These are phyloP conservation scores for Aspergillus clavatus DNA, from an alignment of 2,329 filamentous ascomycete genomes.

Conservation along the genomic window DNA sequence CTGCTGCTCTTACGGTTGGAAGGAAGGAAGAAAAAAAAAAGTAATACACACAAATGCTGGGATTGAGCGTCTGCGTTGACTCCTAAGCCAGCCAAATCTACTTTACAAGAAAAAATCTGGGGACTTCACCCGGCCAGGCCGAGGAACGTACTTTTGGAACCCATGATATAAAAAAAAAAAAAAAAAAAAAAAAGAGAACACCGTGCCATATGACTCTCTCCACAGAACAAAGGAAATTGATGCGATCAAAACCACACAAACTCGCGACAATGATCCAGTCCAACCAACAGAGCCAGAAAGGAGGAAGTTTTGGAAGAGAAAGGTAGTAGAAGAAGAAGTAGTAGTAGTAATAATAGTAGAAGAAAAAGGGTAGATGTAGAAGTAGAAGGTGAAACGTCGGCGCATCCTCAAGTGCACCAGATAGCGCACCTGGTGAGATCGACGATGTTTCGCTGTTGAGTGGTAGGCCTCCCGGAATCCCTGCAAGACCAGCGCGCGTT, in stretches of 20 bases:
- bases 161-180: too few relatives aligned
- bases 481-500: constrained; percentile 20
- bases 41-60: too few relatives aligned
- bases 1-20: too few relatives aligned
- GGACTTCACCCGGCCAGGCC: constrained; percentile 9
- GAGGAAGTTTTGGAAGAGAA: constrained; percentile 19
- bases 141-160: constrained; percentile 1
- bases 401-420: constrained; percentile 12
- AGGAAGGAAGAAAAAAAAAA: too few relatives aligned
- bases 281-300: constrained; percentile 18
- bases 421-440: background rate
- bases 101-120: constrained; percentile 17
- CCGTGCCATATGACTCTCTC: constrained; percentile 3
- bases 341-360: too few relatives aligned
- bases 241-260: constrained; percentile 22
- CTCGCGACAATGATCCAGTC: constrained; percentile 1
- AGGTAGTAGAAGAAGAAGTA: too few relatives aligned
- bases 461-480: constrained; percentile 13
- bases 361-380: too few relatives aligned
- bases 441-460: constrained; percentile 1
- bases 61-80: too few relatives aligned
- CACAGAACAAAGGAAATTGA: constrained; percentile 23
- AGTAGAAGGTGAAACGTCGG: constrained; percentile 7
- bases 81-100: constrained; percentile 12
- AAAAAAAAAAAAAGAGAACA: too few relatives aligned